phyloP scores from a whole-genome alignment of 192 early-diverging fungal species.

The Linnemannia elongata region DNA sequence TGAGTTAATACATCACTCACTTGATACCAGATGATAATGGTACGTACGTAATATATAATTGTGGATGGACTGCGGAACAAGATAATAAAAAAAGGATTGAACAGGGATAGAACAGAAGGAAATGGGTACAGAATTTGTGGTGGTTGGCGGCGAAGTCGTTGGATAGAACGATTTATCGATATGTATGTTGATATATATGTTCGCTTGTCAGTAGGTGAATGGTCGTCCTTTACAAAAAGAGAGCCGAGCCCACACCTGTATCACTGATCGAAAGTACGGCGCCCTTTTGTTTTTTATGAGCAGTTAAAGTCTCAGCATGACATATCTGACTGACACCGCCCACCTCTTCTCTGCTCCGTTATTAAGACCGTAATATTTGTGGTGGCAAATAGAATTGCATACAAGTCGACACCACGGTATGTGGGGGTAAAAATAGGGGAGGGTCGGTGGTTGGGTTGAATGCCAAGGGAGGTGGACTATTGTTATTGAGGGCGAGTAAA shows the following conservation, averaged over 20 bases:
- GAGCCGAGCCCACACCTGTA: too few relatives aligned
- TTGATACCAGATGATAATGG: neutral
- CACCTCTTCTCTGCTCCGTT: neutral
- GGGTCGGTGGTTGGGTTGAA: neutral
- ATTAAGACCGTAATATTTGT: neutral
- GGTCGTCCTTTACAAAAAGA: too few relatives aligned
- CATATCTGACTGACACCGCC: neutral
- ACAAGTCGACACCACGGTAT: neutral
- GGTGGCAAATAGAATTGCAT: neutral
- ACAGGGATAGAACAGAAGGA: neutral
- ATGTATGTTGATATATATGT: neutral
- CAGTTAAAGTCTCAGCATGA: too few relatives aligned
- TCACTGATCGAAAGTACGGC: too few relatives aligned
- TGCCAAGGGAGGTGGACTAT: neutral
- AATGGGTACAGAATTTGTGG: neutral
- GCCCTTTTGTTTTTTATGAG: too few relatives aligned
- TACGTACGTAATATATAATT: neutral
- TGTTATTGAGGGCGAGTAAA: neutral
- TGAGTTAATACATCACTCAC: neutral
- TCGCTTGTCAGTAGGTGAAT: too few relatives aligned
- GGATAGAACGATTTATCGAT: neutral
- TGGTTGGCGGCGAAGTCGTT: neutral
- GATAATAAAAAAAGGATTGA: neutral
- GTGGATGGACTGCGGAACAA: neutral
- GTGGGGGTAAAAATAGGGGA: conserved; percentile 1